Base-by-base conservation (phyloP, 2,329 filamentous ascomycete genomes). In the Sclerotinia subarctica region DNA sequence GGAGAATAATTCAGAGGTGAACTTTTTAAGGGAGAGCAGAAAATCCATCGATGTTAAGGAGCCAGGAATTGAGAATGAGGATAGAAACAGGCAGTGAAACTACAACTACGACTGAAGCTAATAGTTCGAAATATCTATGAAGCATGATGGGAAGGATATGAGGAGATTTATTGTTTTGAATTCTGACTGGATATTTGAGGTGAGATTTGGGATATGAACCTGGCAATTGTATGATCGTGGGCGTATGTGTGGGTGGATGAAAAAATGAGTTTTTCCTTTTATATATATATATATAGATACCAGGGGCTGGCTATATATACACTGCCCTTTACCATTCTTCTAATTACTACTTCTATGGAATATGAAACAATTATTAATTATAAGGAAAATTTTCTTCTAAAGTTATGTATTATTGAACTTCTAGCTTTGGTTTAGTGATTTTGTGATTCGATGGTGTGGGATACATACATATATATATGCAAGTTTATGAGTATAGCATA, bases 161-260 rank as follows among this genome's bases (percentile, higher is more conserved):
- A 38, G 21, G 10, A 26, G 21, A 21, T 21, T 46, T 26, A 15
- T 51, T 63, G 32, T 51, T 4, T 51, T 24, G 32, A 21, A 7
- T 51, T 19, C n/a, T 24, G 13, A 15, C 2, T 7, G 15, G 17
- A 47, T 60, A n/a, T 17, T 47, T 26, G 46, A 44, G 32, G 19
- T 21, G 32, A 38, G 19, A 56, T 21, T 35, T 38, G 21, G n/a
- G 32, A 52, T 63, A 26, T 21, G n/a, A 42, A n/a, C 8, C 15
- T 26, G 46, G n/a, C 15, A 63, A 38, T 63, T 52, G n/a, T 47
- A 63, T 63, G 59, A 15, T n/a, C 17, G 24, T 62, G 44, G 29
- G 29, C 7, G 44, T 21, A 47, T 35, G 11, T 3, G 17, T 35
- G 24, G 26, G 32, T 24, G 59, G 38, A 13, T 46, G 26, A 13